Evolutionary conservation across 75 land plant genomes (phyloP), one percentile per base, ranked within the genome.

Genomic region (Adiantum capillusveneris): DNA sequence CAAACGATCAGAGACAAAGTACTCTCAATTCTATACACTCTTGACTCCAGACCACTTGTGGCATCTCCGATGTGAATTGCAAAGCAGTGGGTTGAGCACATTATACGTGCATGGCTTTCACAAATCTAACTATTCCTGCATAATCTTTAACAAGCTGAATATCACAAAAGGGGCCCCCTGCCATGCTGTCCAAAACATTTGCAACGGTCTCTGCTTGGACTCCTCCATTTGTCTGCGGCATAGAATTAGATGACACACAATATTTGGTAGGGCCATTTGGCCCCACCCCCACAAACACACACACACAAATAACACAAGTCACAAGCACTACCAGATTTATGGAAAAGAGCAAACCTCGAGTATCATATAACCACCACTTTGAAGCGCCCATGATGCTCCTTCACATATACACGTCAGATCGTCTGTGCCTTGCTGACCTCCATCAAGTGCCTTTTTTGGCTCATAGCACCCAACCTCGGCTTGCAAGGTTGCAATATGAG

Each of bases 311-410:
- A n/a, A n/a, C n/a, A n/a, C n/a, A n/a, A n/a, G n/a, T n/a, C n/a
- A n/a, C n/a, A n/a, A n/a, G n/a, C n/a, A n/a, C n/a, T n/a, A n/a
- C n/a, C n/a, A n/a, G n/a, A n/a, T n/a, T n/a, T n/a, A n/a, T n/a
- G n/a, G n/a, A n/a, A n/a, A n/a, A n/a, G n/a, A n/a, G n/a, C n/a
- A 24, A 71, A 87, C 97, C 94, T 94, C 98, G 37, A 94, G 75
- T 44, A 79, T 85, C 59, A 94, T 75, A 63, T 78, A 86, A 30
- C 96, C 98, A 49, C 90, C 96, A 61, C 83, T 67, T 62, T 79
- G 62, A 37, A 94, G 67, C 63, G 78, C 70, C 11, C 54, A 62
- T 27, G 71, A 63, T 65, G 83, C 73, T 39, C 78, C 81, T 25
- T 79, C 53, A 44, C 87, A 88, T 6, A 94, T 59, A 62, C 67